Evolutionary conservation across 495 filamentous ascomycete species (phyloP).

Genomic region (Trichoderma erinaceum): DNA sequence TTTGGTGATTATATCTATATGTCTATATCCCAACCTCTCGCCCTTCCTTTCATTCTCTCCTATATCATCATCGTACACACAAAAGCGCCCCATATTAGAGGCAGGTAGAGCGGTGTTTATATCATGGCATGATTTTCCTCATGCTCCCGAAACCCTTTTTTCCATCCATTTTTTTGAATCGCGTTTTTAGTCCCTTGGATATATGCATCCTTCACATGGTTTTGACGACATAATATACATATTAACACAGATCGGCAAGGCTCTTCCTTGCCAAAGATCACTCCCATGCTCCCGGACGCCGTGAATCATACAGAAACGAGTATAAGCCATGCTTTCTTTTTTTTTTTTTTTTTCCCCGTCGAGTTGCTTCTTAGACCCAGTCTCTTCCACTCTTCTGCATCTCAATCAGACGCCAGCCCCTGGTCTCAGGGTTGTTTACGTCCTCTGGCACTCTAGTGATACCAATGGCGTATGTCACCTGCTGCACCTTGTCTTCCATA

Average conservation of each 20-base stretch:
- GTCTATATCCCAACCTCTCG: neutral
- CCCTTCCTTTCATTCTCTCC: neutral
- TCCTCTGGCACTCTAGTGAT: constrained; percentile 90
- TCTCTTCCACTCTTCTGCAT: constrained; percentile 97
- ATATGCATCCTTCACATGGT: constrained; percentile 8
- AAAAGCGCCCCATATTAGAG: neutral
- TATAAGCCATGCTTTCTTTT: constrained; percentile 4
- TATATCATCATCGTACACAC: constrained; percentile 2
- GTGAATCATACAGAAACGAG: constrained; percentile 12
- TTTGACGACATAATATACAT: constrained; percentile 10
- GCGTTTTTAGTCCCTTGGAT: constrained; percentile 3
- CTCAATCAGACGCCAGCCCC: constrained; percentile 95
- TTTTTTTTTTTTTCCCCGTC: constrained; percentile 20
- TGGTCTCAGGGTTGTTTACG: constrained; percentile 91
- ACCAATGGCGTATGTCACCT: constrained; percentile 96
- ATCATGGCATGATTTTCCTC: neutral
- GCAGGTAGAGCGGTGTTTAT: constrained; percentile 12
- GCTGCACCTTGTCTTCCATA: constrained; percentile 97
- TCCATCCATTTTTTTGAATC: neutral
- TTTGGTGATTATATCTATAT: constrained; percentile 10
- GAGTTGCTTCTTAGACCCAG: constrained; percentile 43
- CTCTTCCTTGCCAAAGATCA: neutral
- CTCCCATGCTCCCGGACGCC: constrained; percentile 14
- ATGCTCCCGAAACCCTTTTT: neutral
- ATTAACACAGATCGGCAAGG: constrained; percentile 11